phyloP scores from a whole-genome alignment of 306 rosid genomes.

The Senna siamea region DNA sequence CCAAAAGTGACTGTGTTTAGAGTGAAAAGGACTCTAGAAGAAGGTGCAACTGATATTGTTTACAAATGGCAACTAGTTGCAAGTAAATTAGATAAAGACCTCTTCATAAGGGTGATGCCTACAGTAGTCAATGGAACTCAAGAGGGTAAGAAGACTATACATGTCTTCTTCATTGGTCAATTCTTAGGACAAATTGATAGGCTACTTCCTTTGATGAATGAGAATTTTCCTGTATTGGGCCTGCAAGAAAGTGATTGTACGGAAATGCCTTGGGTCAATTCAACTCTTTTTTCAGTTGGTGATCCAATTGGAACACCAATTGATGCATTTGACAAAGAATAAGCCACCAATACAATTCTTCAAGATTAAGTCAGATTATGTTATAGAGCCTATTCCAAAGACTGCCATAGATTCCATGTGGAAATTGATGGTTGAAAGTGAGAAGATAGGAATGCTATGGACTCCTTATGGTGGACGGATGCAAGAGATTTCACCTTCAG shows the following conservation, averaged over 20 bases:
- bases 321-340: background rate
- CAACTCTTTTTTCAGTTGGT: constrained; percentile 19
- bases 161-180: constrained; percentile 37
- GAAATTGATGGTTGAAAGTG: constrained; percentile 29
- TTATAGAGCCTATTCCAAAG: constrained; percentile 38
- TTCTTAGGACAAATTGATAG: constrained; percentile 41
- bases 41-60: constrained; percentile 47
- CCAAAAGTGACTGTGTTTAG: constrained; percentile 55
- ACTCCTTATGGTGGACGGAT: constrained; percentile 52
- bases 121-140: constrained; percentile 18
- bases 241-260: constrained; percentile 41
- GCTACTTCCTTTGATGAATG: constrained; percentile 34
- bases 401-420: background rate
- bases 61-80: constrained; percentile 61
- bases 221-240: constrained; percentile 56
- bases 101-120: constrained; percentile 34
- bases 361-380: constrained; percentile 42
- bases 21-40: constrained; percentile 38
- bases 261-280: constrained; percentile 52
- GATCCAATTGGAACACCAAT: constrained; percentile 27
- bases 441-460: constrained; percentile 23
- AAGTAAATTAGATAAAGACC: constrained; percentile 32
- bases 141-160: constrained; percentile 9
- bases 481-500: constrained; percentile 12
- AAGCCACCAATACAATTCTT: accelerated